Evolutionary conservation across 2,329 filamentous ascomycete species (phyloP).

Genomic region (Venturia oleaginea): DNA sequence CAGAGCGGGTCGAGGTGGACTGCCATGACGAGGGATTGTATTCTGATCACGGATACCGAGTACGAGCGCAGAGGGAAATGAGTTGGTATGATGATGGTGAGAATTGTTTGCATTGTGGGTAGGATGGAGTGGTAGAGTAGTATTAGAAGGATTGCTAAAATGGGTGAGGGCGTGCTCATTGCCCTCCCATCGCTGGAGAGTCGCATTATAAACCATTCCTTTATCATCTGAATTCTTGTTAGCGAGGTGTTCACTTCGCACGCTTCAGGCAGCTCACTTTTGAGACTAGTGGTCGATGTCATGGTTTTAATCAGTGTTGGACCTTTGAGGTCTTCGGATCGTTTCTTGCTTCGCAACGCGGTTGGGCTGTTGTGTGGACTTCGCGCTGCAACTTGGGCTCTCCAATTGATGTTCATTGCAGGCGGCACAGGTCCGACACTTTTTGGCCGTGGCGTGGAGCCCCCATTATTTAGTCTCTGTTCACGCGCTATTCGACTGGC

Average conservation of each 20-base stretch:
- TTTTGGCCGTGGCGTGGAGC: constrained; percentile 29
- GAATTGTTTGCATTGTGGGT: constrained; percentile 12
- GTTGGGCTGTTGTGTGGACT: constrained; percentile 43
- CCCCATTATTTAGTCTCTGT: constrained; percentile 39
- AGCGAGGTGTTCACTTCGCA: constrained; percentile 7
- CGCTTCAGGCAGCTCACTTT: constrained; percentile 51
- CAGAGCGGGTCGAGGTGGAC: constrained; percentile 57
- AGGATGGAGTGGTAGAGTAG: constrained; percentile 22
- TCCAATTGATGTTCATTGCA: constrained; percentile 48
- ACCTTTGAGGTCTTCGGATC: constrained; percentile 41
- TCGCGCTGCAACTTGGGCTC: constrained; percentile 43
- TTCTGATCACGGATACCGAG: constrained; percentile 9
- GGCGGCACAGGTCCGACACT: constrained; percentile 42
- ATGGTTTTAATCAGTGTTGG: constrained; percentile 87
- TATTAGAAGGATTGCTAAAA: constrained; percentile 46
- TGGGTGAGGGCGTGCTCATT: constrained; percentile 77
- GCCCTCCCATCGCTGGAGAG: constrained; percentile 84
- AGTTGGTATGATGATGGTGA: constrained; percentile 15
- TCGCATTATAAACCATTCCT: constrained; percentile 92
- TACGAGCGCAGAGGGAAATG: constrained; percentile 6
- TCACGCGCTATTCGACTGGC: constrained; percentile 57
- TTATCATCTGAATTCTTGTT: constrained; percentile 56
- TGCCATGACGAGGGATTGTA: constrained; percentile 22
- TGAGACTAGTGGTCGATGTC: constrained; percentile 59
- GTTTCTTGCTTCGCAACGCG: constrained; percentile 38